Conservation (phyloP, 1,139 yeast species). For the Wickerhamomyces sp. region DNA sequence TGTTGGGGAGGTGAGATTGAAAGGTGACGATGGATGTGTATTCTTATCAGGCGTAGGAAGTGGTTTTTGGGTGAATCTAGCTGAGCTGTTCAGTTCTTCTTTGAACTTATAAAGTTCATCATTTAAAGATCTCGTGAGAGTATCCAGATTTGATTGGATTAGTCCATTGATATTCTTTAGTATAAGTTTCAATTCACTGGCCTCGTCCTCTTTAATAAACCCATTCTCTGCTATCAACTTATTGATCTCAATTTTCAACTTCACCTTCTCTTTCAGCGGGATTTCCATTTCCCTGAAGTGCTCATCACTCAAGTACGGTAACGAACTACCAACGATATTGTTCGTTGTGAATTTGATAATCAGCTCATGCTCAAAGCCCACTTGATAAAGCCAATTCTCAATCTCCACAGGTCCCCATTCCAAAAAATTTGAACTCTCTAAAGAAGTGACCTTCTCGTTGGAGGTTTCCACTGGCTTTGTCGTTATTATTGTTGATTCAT, state of each 20-base stretch:
- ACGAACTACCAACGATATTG: constrained; percentile 57
- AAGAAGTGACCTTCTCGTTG: not conserved
- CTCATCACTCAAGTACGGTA: constrained; percentile 54
- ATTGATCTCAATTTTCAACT: constrained; percentile 45
- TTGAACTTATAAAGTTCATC: constrained; percentile 19
- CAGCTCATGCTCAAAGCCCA: constrained; percentile 13
- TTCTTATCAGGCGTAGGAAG: constrained; percentile 21
- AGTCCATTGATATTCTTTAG: constrained; percentile 25
- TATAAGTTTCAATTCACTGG: constrained; percentile 28
- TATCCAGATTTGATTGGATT: constrained; percentile 36
- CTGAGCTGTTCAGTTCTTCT: constrained; percentile 23
- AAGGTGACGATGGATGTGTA: constrained; percentile 20
- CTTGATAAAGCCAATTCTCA: constrained; percentile 19
- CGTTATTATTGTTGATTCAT: not conserved
- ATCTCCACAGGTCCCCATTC: constrained; percentile 23
- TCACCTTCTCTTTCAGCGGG: constrained; percentile 38
- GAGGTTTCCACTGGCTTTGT: not conserved
- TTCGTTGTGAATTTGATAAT: constrained; percentile 39
- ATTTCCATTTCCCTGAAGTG: constrained; percentile 62
- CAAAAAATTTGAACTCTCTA: not conserved
- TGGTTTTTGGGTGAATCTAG: constrained; percentile 16
- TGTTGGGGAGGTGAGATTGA: constrained; percentile 35
- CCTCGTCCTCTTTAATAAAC: constrained; percentile 27
- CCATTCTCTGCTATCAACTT: constrained; percentile 30
- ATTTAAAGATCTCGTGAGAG: constrained; percentile 25